Evolutionary conservation across 2,329 filamentous ascomycete genomes (phyloP).

Genomic region (Trichoderma atrobrunneum): DNA sequence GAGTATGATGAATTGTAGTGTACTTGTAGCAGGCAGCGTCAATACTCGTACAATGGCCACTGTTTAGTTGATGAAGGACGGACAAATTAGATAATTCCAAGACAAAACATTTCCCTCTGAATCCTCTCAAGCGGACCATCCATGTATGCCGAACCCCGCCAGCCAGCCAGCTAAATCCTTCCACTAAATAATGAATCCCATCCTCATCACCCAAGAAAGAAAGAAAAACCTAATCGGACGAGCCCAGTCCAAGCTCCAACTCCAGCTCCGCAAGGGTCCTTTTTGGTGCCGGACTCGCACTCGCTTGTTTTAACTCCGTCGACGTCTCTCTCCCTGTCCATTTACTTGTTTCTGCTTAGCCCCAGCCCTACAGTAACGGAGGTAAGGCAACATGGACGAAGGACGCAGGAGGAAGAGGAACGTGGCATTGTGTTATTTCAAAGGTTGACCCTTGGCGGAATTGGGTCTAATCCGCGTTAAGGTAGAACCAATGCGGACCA

Average conservation of each 20-base stretch:
- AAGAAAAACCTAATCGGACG: background rate
- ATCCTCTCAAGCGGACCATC: background rate
- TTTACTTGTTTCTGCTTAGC: background rate
- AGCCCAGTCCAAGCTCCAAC: background rate
- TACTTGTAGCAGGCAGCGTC: too few relatives aligned
- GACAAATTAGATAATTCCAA: background rate
- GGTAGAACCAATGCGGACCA: background rate
- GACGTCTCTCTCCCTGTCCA: background rate
- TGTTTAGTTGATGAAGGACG: background rate
- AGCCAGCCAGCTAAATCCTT: background rate
- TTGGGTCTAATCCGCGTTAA: background rate
- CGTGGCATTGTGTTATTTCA: too few relatives aligned
- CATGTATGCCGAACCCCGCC: background rate
- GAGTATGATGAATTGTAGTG: background rate
- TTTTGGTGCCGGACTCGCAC: background rate
- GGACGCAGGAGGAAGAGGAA: background rate
- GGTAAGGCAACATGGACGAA: background rate
- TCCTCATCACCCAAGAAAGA: background rate
- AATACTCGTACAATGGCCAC: too few relatives aligned
- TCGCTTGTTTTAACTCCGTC: background rate
- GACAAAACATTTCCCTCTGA: background rate
- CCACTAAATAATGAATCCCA: background rate
- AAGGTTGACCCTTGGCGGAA: too few relatives aligned
- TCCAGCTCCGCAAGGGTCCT: background rate
- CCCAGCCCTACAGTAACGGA: background rate